A percentile compares a stretch with the other conserved stretches of the same genome.
Evolutionary conservation across 371 early-diverging fungal genomes (phyloP).

Genomic region (Nosema muscidifuracis): DNA sequence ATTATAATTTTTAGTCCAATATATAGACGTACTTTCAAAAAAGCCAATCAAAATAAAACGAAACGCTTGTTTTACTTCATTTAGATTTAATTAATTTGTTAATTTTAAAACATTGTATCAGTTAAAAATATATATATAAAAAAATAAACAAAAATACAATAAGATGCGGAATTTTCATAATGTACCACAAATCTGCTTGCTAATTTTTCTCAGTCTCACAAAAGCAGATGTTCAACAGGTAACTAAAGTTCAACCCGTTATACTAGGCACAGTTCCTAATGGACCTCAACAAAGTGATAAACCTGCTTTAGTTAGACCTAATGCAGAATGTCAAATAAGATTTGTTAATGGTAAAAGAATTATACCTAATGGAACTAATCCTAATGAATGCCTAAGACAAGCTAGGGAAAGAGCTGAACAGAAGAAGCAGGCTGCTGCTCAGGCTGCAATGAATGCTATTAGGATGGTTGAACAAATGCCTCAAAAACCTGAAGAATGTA

Average conservation of each 20-base stretch:
- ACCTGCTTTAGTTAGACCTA: background rate
- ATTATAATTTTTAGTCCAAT: too few relatives aligned
- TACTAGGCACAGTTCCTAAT: background rate
- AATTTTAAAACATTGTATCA: too few relatives aligned
- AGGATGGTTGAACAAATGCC: background rate
- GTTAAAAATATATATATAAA: too few relatives aligned
- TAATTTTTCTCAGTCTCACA: background rate
- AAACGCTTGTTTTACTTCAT: too few relatives aligned
- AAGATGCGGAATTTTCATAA: too few relatives aligned
- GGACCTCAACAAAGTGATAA: background rate
- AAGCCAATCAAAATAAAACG: too few relatives aligned
- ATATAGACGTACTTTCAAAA: too few relatives aligned
- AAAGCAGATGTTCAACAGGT: background rate
- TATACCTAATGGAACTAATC: background rate
- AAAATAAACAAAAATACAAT: too few relatives aligned
- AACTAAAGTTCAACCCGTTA: background rate
- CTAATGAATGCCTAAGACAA: background rate
- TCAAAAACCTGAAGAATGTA: background rate
- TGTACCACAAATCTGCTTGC: background rate
- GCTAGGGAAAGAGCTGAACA: background rate
- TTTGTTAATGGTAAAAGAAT: constrained; percentile 14
- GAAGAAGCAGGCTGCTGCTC: background rate
- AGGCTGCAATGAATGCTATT: background rate
- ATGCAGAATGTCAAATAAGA: background rate
- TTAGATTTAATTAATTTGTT: too few relatives aligned